Base-by-base conservation (phyloP, 2,329 filamentous ascomycete genomes). In the Fusarium illudens region DNA sequence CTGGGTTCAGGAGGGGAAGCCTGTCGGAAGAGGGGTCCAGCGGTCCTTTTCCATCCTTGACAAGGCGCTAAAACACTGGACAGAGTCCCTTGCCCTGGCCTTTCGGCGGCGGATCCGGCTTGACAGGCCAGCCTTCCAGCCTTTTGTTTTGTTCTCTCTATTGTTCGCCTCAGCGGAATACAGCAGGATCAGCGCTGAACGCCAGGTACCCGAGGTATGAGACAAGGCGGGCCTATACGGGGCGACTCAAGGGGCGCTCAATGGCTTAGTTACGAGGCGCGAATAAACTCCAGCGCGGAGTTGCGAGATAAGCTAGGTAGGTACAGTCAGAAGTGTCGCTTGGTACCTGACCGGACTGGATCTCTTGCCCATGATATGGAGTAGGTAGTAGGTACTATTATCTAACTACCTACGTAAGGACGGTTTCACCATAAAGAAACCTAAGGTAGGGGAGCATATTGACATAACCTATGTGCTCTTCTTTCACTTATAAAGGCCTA, bases 21-120 rank as follows among this genome's bases (percentile, higher is more conserved):
- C 63, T 64, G 50, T 37, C 29, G 10, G 52, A 58, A 25, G 49
- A 59, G 42, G 60, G 56, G 51, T 34, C 48, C 51, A 44, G 36
- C 32, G 33, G 33, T 22, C 25, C n/a, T 39, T 30, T 29, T 32
- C 22, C n/a, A 39, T 29, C 52, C 52, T 36, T 53, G 33, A 11
- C n/a, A 25, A 20, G 9, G 15, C 64, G 60, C 64, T 68, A 67
- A 64, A 67, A 67, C 64, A 55, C 29, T 39, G 37, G 37, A 25
- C 58, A 62, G 44, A 57, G 48, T 12, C 17, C 27, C 17, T 29
- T 42, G 33, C 20, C 11, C 25, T 25, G 34, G 12, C 34, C 9
- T 9, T 15, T 34, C 15, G 46, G 46, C 56, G 56, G 56, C 22
- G n/a, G 50, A 19, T 30, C 52, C 52, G 36, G 51, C 22, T 52